Conservation (phyloP, 306 rosid species). For the Dalbergia cochinchinensis region DNA sequence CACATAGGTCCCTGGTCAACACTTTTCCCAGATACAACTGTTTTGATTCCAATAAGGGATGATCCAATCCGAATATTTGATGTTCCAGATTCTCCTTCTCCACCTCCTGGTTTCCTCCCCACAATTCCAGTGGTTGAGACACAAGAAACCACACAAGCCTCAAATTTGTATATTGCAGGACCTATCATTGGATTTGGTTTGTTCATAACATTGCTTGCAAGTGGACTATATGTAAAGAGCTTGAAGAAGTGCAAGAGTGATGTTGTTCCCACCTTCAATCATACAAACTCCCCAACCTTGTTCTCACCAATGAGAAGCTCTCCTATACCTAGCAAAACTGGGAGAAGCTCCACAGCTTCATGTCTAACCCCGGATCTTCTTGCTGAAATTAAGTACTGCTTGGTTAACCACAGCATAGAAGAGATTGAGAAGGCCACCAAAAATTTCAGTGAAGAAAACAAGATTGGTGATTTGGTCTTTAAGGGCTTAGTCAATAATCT, state of each 20-base stretch:
- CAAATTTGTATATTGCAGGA: slow-evolving; percentile 55
- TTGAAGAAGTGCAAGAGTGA: slow-evolving; percentile 51
- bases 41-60: slow-evolving; percentile 59
- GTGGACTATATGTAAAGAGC: slow-evolving; percentile 54
- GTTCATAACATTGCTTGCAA: slow-evolving; percentile 53
- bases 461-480: slow-evolving; percentile 50
- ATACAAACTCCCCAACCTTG: slow-evolving; percentile 48
- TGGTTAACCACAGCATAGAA: slow-evolving; percentile 61
- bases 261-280: slow-evolving; percentile 45
- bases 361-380: slow-evolving; percentile 77
- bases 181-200: slow-evolving; percentile 54
- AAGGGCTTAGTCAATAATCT: slow-evolving; percentile 54
- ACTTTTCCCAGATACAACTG: slow-evolving; percentile 52
- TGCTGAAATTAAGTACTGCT: slow-evolving; percentile 63
- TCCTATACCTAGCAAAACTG: slow-evolving; percentile 28
- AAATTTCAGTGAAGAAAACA: slow-evolving; percentile 65
- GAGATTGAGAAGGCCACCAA: slow-evolving; percentile 61
- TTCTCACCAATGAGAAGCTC: slow-evolving; percentile 52
- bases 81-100: slow-evolving; percentile 62
- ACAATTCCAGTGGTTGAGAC: slow-evolving; percentile 46
- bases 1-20: slow-evolving; percentile 33
- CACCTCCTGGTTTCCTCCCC: slow-evolving; percentile 60
- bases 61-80: slow-evolving; percentile 42
- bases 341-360: slow-evolving; percentile 48
- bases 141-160: slow-evolving; percentile 25